Percentiles rank a stretch among this genome's conserved stretches.
phyloP scores from a whole-genome alignment of 164 flowering plant genomes.

The Pachysandra terminalis region DNA sequence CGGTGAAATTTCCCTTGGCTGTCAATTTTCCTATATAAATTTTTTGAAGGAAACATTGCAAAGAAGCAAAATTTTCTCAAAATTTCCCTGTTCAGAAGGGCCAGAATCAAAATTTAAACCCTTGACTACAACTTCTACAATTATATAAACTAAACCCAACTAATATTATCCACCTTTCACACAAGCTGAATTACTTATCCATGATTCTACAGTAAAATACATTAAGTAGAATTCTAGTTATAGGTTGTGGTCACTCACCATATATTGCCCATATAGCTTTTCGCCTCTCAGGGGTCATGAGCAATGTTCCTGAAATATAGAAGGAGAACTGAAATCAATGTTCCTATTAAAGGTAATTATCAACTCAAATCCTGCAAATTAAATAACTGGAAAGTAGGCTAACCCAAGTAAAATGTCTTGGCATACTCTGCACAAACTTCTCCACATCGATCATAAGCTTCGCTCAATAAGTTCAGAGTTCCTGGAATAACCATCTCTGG shows the following conservation, averaged over 20 bases:
- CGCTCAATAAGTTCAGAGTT: slow-evolving; percentile 46
- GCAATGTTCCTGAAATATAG: slow-evolving; percentile 57
- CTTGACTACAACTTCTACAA: background rate
- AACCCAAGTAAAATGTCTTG: slow-evolving; percentile 91
- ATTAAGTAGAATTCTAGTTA: too few species aligned
- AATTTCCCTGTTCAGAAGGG: too few species aligned
- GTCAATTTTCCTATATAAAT: too few species aligned
- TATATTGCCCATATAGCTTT: slow-evolving; percentile 94
- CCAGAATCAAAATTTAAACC: too few species aligned
- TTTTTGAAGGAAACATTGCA: too few species aligned
- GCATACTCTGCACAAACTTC: slow-evolving; percentile 96
- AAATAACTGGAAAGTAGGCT: slow-evolving; percentile 16
- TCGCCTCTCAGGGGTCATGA: slow-evolving; percentile 83
- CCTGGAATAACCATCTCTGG: slow-evolving; percentile 53
- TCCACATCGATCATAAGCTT: slow-evolving; percentile 86
- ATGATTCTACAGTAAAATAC: too few species aligned
- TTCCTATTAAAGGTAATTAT: background rate
- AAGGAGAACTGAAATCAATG: slow-evolving; percentile 3
- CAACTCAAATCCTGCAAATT: background rate
- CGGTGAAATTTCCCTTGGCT: too few species aligned
- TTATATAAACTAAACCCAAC: background rate
- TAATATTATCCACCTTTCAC: too few species aligned
- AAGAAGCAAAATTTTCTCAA: too few species aligned
- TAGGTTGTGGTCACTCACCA: slow-evolving; percentile 37
- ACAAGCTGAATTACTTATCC: too few species aligned